Conservation (phyloP, 2,329 filamentous ascomycete genomes). For the Cordyceps militaris region DNA sequence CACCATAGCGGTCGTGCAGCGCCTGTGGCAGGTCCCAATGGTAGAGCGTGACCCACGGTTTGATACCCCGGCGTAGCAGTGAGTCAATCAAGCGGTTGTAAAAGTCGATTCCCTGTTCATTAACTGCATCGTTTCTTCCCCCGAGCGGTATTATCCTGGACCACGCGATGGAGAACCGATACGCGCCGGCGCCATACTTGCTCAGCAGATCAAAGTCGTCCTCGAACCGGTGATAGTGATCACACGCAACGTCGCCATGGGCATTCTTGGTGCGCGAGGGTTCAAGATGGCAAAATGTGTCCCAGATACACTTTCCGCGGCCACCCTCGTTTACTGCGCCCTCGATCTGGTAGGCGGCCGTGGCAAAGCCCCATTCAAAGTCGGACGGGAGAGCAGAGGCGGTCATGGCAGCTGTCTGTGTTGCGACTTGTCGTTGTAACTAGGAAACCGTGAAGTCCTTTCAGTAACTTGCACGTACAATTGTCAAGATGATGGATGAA, state of each 20-base stretch:
- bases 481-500: background rate
- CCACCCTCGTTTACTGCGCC: slow-evolving; percentile 34
- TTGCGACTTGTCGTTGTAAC: background rate
- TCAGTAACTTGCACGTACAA: background rate
- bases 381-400: slow-evolving; percentile 24
- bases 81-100: slow-evolving; percentile 55
- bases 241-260: slow-evolving; percentile 41
- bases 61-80: slow-evolving; percentile 48
- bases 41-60: slow-evolving; percentile 55
- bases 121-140: slow-evolving; percentile 54
- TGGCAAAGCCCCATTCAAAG: slow-evolving; percentile 36
- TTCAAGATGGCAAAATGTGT: slow-evolving; percentile 33
- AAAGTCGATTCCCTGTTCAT: slow-evolving; percentile 52
- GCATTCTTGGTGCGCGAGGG: slow-evolving; percentile 33
- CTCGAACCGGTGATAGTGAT: slow-evolving; percentile 34
- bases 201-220: slow-evolving; percentile 55
- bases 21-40: slow-evolving; percentile 50
- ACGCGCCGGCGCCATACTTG: slow-evolving; percentile 49
- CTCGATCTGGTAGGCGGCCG: slow-evolving; percentile 39
- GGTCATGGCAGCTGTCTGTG: background rate
- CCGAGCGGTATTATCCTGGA: slow-evolving; percentile 59
- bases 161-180: slow-evolving; percentile 61
- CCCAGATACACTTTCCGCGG: slow-evolving; percentile 37
- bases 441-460: background rate
- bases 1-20: slow-evolving; percentile 31